Conservation (phyloP, 1,284 basidiomycete species). For the Somion occarium region DNA sequence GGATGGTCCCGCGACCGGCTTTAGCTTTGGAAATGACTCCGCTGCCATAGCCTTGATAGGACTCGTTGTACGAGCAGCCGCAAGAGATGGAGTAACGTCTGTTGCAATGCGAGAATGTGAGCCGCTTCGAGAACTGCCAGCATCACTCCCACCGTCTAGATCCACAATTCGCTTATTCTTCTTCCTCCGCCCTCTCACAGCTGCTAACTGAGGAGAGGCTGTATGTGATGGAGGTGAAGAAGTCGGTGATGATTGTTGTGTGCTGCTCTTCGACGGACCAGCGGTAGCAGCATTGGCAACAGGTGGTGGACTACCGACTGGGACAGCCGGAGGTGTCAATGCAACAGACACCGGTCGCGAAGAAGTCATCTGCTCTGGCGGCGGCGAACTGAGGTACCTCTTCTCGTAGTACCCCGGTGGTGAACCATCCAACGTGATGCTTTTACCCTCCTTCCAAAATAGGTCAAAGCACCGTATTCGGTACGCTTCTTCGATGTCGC, state of each 20-base stretch:
- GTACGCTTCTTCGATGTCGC: constrained; percentile 67
- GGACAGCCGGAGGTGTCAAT: constrained; percentile 55
- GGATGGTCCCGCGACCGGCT: constrained; percentile 8
- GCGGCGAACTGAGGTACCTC: constrained; percentile 46
- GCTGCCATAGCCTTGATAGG: constrained; percentile 11
- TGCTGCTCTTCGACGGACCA: constrained; percentile 30
- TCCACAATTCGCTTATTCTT: constrained; percentile 69
- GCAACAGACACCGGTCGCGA: constrained; percentile 41
- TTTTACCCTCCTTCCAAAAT: constrained; percentile 79
- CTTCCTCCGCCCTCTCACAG: constrained; percentile 46
- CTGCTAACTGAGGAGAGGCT: constrained; percentile 35
- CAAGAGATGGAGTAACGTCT: constrained; percentile 10
- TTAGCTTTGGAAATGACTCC: background rate
- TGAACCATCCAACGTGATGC: constrained; percentile 70
- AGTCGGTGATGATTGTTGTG: constrained; percentile 29
- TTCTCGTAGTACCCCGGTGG: constrained; percentile 76
- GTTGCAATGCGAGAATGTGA: constrained; percentile 22
- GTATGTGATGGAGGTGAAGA: constrained; percentile 40
- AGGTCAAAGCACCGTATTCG: constrained; percentile 76
- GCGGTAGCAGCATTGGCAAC: constrained; percentile 17
- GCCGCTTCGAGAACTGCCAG: constrained; percentile 21
- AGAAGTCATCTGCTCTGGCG: constrained; percentile 47
- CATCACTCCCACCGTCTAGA: constrained; percentile 43
- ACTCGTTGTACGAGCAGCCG: constrained; percentile 11
- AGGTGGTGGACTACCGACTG: constrained; percentile 37